Evolutionary conservation across 2,329 filamentous ascomycete genomes (phyloP).

Genomic region (Pleoardoris graminearum): DNA sequence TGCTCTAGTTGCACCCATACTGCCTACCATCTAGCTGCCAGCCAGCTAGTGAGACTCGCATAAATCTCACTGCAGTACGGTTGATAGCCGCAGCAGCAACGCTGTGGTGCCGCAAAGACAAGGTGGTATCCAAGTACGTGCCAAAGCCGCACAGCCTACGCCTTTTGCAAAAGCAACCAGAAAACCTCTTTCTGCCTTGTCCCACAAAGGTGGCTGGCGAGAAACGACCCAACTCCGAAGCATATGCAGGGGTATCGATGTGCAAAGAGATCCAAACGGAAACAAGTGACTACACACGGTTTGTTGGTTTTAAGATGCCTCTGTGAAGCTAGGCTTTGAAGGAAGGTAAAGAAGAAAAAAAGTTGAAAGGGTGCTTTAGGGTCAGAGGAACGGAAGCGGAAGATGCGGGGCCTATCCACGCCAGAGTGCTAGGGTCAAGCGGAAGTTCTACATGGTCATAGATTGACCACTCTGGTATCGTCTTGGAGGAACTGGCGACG

Average conservation of each 20-base stretch:
- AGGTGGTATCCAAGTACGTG: not conserved
- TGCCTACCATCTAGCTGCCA: not conserved
- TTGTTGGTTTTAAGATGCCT: not conserved
- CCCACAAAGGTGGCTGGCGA: not conserved
- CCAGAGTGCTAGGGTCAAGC: not conserved
- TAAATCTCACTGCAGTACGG: not conserved
- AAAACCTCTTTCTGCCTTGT: not conserved
- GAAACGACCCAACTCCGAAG: constrained; percentile 14
- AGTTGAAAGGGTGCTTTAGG: not conserved
- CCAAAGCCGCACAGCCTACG: not conserved
- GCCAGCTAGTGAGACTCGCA: not conserved
- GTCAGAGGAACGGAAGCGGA: not conserved
- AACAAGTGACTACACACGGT: not conserved
- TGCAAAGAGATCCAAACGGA: constrained; percentile 9
- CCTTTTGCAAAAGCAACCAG: not conserved
- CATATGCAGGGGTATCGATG: constrained; percentile 26
- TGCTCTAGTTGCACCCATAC: not conserved
- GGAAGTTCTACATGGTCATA: constrained; percentile 22
- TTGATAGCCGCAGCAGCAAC: not conserved
- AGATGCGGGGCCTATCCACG: no score
- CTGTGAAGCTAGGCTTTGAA: not conserved
- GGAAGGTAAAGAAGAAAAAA: not conserved
- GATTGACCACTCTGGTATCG: constrained; percentile 44
- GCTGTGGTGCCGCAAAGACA: not conserved
- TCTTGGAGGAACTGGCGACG: constrained; percentile 48